These are phyloP conservation scores for Hypoxylon intermedium DNA, from an alignment of 495 filamentous ascomycete species.

Conservation along the genomic window DNA sequence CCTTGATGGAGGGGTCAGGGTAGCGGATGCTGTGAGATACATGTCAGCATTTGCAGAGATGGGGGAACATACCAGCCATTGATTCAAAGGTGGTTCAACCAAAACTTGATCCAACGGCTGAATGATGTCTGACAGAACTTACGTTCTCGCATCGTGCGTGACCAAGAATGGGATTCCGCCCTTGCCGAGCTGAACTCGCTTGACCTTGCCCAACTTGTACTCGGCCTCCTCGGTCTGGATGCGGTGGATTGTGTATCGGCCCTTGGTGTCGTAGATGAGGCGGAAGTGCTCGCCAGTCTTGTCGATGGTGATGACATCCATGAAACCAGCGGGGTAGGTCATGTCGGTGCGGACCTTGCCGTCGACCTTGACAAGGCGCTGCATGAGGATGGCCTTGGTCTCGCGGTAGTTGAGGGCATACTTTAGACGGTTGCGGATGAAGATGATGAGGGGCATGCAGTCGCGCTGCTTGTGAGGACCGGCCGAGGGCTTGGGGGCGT, in stretches of 20 bases:
- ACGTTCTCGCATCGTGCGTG: slow-evolving; percentile 99
- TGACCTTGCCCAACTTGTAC: slow-evolving; percentile 99
- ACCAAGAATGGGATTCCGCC: slow-evolving; percentile 99
- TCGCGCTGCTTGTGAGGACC: slow-evolving; percentile 99
- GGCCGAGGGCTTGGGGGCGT: slow-evolving; percentile 92
- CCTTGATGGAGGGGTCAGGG: slow-evolving; percentile 96
- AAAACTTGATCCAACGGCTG: slow-evolving; percentile 99
- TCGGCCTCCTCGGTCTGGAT: slow-evolving; percentile 96
- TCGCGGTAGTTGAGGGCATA: slow-evolving; percentile 99
- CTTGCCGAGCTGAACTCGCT: slow-evolving; percentile 97
- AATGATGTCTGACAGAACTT: slow-evolving; percentile 92
- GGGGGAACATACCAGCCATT: slow-evolving; percentile 57
- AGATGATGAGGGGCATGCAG: slow-evolving; percentile 98
- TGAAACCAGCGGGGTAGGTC: slow-evolving; percentile 97
- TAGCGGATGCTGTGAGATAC: slow-evolving; percentile 84
- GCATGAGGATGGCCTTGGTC: slow-evolving; percentile 97
- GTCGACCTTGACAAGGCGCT: slow-evolving; percentile 99
- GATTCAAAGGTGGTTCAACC: slow-evolving; percentile 64
- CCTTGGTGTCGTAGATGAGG: slow-evolving; percentile 99
- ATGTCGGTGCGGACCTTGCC: slow-evolving; percentile 98
- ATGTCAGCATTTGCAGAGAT: slow-evolving; percentile 51
- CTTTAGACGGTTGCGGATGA: slow-evolving; percentile 98
- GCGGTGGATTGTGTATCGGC: slow-evolving; percentile 99
- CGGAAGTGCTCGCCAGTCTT: slow-evolving; percentile 99
- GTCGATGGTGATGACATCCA: slow-evolving; percentile 99